These are phyloP conservation scores for Plasmodium gaboni DNA, from an alignment of 169 alveolate genomes.

Conservation along the genomic window DNA sequence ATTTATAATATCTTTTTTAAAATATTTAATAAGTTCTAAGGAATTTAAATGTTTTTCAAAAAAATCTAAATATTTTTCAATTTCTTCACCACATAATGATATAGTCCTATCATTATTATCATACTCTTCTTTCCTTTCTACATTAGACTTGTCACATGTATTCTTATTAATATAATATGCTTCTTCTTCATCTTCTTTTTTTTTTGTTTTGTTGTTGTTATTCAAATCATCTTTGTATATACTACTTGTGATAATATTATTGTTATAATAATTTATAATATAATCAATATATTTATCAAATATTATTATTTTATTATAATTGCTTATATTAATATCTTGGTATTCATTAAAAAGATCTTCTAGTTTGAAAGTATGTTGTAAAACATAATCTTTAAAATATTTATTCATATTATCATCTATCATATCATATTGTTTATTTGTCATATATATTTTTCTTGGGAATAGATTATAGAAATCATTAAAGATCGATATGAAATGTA, in stretches of 20 bases:
- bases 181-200: not conserved
- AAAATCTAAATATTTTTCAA: slow-evolving; percentile 39
- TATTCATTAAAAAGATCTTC: slow-evolving; percentile 5
- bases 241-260: not conserved
- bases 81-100: not conserved
- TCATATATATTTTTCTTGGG: slow-evolving; percentile 16
- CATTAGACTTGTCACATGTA: not conserved
- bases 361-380: slow-evolving; percentile 5
- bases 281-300: slow-evolving; percentile 31
- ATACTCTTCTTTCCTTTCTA: no score
- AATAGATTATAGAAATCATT: slow-evolving; percentile 56
- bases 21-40: slow-evolving; percentile 36
- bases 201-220: not conserved
- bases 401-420: not conserved
- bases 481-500: slow-evolving; percentile 56
- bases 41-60: slow-evolving; percentile 66
- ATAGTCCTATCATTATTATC: no score
- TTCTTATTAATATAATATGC: no score
- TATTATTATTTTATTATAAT: not conserved
- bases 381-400: no score
- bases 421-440: not conserved
- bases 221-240: not conserved
- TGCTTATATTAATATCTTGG: no score
- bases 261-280: slow-evolving; percentile 16
- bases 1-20: slow-evolving; percentile 16